Conservation (phyloP, 1,284 basidiomycete genomes). For the Ganoderma meredithae region DNA sequence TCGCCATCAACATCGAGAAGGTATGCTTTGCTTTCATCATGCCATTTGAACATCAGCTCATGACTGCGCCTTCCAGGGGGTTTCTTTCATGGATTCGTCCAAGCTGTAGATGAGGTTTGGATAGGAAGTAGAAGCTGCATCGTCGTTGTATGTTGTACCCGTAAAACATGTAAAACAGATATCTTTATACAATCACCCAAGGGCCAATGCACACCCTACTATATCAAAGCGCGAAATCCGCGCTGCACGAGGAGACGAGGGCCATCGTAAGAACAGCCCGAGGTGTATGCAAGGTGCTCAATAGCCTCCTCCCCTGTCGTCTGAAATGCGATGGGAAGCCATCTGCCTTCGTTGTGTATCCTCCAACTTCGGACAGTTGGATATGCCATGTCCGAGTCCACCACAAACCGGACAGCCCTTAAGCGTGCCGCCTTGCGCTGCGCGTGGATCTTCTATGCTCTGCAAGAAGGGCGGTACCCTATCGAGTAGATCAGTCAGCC, state of each 20-base stretch:
- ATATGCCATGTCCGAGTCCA: constrained; percentile 92
- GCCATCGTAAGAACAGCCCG: not conserved
- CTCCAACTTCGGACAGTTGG: constrained; percentile 96
- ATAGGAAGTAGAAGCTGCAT: constrained; percentile 20
- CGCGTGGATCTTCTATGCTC: constrained; percentile 92
- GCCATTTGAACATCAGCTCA: not conserved
- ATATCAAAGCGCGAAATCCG: not conserved
- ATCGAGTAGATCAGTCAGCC: constrained; percentile 26
- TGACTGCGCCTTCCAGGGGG: constrained; percentile 39
- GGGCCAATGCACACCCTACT: not conserved
- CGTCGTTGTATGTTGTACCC: constrained; percentile 25
- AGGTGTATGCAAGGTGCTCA: constrained; percentile 32
- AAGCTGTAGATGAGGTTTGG: constrained; percentile 34
- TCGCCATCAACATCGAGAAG: constrained; percentile 82
- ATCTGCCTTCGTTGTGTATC: constrained; percentile 90
- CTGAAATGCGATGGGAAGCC: constrained; percentile 79
- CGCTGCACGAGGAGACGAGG: too few species aligned
- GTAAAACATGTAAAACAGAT: constrained; percentile 18
- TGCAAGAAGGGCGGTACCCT: constrained; percentile 96
- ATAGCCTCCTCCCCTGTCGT: constrained; percentile 71
- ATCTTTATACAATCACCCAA: not conserved
- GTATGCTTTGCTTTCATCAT: constrained; percentile 43
- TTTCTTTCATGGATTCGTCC: constrained; percentile 44
- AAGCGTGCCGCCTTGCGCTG: constrained; percentile 75
- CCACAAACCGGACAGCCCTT: constrained; percentile 97